Conservation (phyloP, 1,284 basidiomycete genomes). For the Ustilago hordei region DNA sequence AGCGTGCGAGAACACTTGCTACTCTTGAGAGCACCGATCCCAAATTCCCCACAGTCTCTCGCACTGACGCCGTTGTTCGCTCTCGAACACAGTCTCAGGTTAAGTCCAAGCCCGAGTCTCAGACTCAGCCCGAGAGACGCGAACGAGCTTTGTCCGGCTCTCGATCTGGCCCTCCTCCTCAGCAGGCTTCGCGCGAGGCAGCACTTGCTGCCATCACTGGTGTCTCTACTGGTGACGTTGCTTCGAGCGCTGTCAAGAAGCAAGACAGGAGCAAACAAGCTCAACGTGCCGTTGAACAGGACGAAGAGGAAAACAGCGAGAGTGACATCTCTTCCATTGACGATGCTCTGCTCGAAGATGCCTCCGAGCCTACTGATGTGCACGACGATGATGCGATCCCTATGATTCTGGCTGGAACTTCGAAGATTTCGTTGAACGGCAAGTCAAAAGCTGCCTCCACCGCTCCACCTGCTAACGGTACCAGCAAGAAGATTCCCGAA, state of each 20-base stretch:
- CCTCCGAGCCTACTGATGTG: slow-evolving; percentile 43
- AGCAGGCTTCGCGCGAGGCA: slow-evolving; percentile 33
- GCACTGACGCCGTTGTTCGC: slow-evolving; percentile 29
- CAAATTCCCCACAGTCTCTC: slow-evolving; percentile 30
- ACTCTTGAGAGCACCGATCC: slow-evolving; percentile 30
- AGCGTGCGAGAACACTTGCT: slow-evolving; percentile 35
- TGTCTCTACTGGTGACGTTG: slow-evolving; percentile 24
- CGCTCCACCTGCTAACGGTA: background rate
- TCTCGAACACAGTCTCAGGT: slow-evolving; percentile 14
- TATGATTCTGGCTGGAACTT: slow-evolving; percentile 19
- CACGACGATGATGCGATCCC: slow-evolving; percentile 41
- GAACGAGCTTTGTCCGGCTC: slow-evolving; percentile 10
- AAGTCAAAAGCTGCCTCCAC: background rate
- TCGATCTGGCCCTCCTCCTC: slow-evolving; percentile 19
- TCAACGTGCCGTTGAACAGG: slow-evolving; percentile 3
- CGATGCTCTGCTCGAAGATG: slow-evolving; percentile 31
- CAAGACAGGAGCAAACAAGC: slow-evolving; percentile 7
- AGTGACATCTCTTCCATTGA: slow-evolving; percentile 26
- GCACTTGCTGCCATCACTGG: slow-evolving; percentile 51
- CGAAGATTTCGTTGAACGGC: slow-evolving; percentile 17
- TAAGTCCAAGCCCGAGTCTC: slow-evolving; percentile 1
- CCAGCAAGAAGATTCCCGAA: slow-evolving; percentile 24
- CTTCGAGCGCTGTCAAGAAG: slow-evolving; percentile 23
- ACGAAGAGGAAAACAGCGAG: slow-evolving; percentile 18
- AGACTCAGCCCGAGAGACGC: slow-evolving; percentile 10